Evolutionary conservation across 2,329 filamentous ascomycete genomes (phyloP).

Genomic region (Aspergillus sp.): DNA sequence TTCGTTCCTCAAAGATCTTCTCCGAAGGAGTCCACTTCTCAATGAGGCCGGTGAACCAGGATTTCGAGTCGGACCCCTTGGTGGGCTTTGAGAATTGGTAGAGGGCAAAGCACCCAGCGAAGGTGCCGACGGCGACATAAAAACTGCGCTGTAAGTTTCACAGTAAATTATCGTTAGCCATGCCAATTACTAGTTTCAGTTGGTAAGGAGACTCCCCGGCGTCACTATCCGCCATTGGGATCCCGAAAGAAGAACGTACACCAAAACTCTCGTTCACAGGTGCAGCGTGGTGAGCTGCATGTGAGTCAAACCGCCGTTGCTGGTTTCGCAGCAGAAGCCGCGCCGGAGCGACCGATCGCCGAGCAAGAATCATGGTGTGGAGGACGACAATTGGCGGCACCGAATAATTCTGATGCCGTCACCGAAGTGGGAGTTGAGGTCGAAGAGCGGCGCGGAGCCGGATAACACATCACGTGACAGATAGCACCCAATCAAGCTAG

Average conservation of each 20-base stretch:
- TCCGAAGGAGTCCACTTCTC: conserved; percentile 55
- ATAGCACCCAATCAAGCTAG: conserved; percentile 10
- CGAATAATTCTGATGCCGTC: conserved; percentile 31
- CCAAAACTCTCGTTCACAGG: conserved; percentile 48
- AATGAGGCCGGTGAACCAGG: conserved; percentile 50
- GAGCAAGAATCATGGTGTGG: conserved; percentile 43
- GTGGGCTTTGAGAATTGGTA: conserved; percentile 43
- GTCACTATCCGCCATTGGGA: neutral
- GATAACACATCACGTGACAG: conserved; percentile 19
- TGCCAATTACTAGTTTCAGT: neutral
- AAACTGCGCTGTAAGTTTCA: conserved; percentile 44
- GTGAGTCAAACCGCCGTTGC: conserved; percentile 45
- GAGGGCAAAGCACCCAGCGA: conserved; percentile 43
- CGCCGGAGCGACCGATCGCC: conserved; percentile 39
- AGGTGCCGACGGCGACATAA: conserved; percentile 45
- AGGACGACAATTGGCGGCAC: conserved; percentile 30
- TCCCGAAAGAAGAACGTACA: conserved; percentile 34
- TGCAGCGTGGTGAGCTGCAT: conserved; percentile 41
- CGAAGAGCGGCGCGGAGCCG: conserved; percentile 15
- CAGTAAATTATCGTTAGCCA: conserved; percentile 19
- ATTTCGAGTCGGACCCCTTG: conserved; percentile 38
- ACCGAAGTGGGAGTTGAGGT: conserved; percentile 22
- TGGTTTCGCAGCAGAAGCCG: conserved; percentile 41
- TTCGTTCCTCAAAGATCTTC: conserved; percentile 55
- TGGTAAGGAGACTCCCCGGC: conserved; percentile 12